These are phyloP conservation scores for Rhizopogon rudus DNA, from an alignment of 768 basidiomycete species.

Conservation along the genomic window DNA sequence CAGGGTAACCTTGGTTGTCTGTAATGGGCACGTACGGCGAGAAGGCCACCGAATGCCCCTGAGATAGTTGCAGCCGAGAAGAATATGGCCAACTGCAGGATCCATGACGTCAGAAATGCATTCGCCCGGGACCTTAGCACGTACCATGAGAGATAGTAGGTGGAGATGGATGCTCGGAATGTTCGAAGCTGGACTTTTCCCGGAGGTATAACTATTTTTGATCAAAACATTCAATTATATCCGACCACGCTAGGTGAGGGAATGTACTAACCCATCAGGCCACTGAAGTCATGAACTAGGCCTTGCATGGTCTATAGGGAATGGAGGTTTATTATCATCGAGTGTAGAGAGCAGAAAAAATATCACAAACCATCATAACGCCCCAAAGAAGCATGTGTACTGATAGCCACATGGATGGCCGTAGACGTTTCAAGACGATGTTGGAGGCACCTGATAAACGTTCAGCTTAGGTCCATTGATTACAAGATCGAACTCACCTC, in stretches of 20 bases:
- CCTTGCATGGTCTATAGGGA: constrained; percentile 63
- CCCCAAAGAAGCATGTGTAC: constrained; percentile 72
- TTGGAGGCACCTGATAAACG: constrained; percentile 52
- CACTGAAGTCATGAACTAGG: constrained; percentile 61
- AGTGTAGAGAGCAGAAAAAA: too few species aligned
- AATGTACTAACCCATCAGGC: constrained; percentile 51
- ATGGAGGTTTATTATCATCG: not conserved
- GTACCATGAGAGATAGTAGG: constrained; percentile 70
- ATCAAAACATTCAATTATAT: not conserved
- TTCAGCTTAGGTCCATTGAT: not conserved
- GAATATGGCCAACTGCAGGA: constrained; percentile 55
- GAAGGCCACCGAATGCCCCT: constrained; percentile 77
- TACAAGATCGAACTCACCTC: constrained; percentile 36
- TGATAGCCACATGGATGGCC: constrained; percentile 77
- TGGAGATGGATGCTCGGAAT: too few species aligned
- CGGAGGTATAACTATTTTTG: constrained; percentile 47
- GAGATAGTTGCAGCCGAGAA: constrained; percentile 77
- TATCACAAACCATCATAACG: constrained; percentile 56
- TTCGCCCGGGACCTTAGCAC: constrained; percentile 10
- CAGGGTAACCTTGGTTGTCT: not conserved
- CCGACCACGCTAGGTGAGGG: not conserved
- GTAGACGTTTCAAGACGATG: constrained; percentile 63
- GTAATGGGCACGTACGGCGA: constrained; percentile 43
- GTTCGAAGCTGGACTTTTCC: constrained; percentile 49
- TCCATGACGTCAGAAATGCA: constrained; percentile 24